Base-by-base conservation (phyloP, 2,329 filamentous ascomycete species). In the Cordyceps javanica region DNA sequence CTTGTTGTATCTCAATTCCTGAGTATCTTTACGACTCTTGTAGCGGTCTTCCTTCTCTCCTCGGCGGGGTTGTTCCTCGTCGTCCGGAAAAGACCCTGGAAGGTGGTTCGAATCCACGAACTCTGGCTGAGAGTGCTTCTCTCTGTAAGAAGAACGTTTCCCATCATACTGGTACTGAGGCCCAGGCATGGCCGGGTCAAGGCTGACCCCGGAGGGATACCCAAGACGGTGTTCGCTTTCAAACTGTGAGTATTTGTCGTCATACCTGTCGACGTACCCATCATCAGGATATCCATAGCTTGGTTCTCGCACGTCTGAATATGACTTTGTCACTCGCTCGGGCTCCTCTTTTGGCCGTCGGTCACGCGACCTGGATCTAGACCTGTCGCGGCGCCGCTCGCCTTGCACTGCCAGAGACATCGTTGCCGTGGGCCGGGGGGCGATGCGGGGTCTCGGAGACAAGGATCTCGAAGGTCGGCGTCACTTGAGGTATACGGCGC, bases 361-460 rank as follows among this genome's bases (percentile, higher is more conserved):
- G 58, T 70, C 69, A 60, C 70, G 67, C 70, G 76, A 65, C 68
- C 72, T 48, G 71, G 80, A 82, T 54, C 75, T 73, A 53, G 79
- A 78, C 55, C 78, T 78, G 50, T 71, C 75, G 55, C 76, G 75
- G 46, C 73, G 73, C 50, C 70, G 68, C 59, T 67, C 67, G 57
- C 76, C 75, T 59, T 78, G 76, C 55, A 80, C 75, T 57, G 74
- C 72, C 45, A 82, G 72, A 63, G 81, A 82, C 80, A 83, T 83
- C 64, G 59, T 64, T 54, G 23, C 16, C 8, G 42, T 28, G 34
- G 34, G 45, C 21, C 28, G 41, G 16, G 46, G 34, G 52, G 11
- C 19, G 16, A 38, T 25, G 42, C 30, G 28, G 30, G 21, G 48
- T 38, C 16, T 21, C 32, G 23, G 9, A 14, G 19, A 14, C 13